A percentile compares a stretch with the other conserved stretches of the same genome.
phyloP scores from a whole-genome alignment of 2,329 filamentous ascomycete species.

The Ophiognomonia clavigignenti-juglandacearum region DNA sequence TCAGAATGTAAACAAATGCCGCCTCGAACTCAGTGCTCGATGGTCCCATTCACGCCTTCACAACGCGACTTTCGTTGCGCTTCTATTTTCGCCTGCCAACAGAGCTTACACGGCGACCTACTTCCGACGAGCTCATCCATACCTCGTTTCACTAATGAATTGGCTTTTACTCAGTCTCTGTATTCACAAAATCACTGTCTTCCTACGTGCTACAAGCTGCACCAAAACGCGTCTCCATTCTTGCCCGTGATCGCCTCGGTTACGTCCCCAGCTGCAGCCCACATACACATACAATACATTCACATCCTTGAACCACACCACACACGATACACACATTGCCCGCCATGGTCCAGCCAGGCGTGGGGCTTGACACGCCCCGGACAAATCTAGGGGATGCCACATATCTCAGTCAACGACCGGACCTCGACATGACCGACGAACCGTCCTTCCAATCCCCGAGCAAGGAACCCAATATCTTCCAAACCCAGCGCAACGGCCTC shows the following conservation, averaged over 20 bases:
- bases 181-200: constrained; percentile 1
- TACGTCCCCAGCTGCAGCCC: no score
- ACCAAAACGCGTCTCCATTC: constrained; percentile 8
- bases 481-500: constrained; percentile 63
- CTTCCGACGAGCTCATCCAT: constrained; percentile 2
- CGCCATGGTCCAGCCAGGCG: constrained; percentile 61
- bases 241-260: not conserved
- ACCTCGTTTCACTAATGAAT: constrained; percentile 2
- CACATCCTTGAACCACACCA: not conserved
- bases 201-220: constrained; percentile 6
- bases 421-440: constrained; percentile 82
- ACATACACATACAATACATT: not conserved
- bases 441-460: constrained; percentile 79
- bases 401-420: constrained; percentile 63
- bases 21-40: not conserved
- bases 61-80: constrained; percentile 10
- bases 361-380: constrained; percentile 75
- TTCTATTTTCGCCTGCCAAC: not conserved
- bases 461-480: constrained; percentile 72
- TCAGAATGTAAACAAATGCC: constrained; percentile 12
- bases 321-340: constrained; percentile 16
- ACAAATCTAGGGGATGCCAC: constrained; percentile 82
- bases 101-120: constrained; percentile 11
- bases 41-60: not conserved
- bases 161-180: constrained; percentile 8